Base-by-base conservation (phyloP, 345 rosid genomes). In the Carallia pectinifolia region DNA sequence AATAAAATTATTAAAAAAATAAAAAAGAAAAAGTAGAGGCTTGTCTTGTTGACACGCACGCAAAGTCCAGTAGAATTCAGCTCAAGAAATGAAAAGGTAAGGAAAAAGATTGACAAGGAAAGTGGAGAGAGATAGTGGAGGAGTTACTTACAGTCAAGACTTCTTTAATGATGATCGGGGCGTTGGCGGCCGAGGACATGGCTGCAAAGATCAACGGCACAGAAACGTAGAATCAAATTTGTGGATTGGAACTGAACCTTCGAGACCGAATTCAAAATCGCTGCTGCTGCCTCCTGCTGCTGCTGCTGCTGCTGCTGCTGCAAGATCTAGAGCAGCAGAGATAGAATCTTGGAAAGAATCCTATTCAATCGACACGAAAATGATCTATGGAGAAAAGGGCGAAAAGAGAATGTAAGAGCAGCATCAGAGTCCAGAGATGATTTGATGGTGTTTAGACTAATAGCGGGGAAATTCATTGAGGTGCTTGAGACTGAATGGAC, bases 101-200 rank as follows among this genome's bases (percentile, higher is more conserved):
- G 12, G 12, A 12, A 44, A 44, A 13, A 44, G 50, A 44, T 44
- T 81, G 89, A 89, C 98, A 93, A 88, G 75, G 92, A 66, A 87
- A 93, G 23, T 23, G 89, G 72, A 93, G 97, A 62, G 97, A 96
- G 84, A 79, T 91, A 36, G 97, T 91, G 39, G 93, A 71, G 73
- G 72, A 86, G 85, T 85, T 23, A 85, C 78, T 17, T 39, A 67
- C 71, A n/a, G 71, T 67, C 16, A 67, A 29, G 5, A 62, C 53
- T 62, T 67, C 71, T 58, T 67, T 67, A 63, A 67, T 67, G 71
- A 31, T 3, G 53, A 67, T 67, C 6, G 71, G 71, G 54, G 71
- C 63, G 58, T 67, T 56, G 71, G 71, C 71, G 44, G 71, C 53
- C 58, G 71, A 23, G 23, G 23, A 61, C 71, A 67, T 67, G 71